Evolutionary conservation across 805 yeast species (phyloP).

Genomic region (Maudiozyma barnettii): DNA sequence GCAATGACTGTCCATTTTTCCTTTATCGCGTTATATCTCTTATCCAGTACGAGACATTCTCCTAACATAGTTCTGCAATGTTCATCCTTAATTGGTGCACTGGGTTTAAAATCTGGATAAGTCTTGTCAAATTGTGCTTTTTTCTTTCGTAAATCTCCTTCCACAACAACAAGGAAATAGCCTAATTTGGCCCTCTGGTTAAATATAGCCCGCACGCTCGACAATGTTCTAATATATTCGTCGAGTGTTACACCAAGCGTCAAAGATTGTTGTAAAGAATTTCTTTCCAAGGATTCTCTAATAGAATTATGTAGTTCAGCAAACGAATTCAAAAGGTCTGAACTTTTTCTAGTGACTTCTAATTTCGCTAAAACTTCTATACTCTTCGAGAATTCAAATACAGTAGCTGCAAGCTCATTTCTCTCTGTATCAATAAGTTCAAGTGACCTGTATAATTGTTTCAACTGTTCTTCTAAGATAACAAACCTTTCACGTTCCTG

Average conservation of each 20-base stretch:
- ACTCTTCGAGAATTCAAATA: constrained; percentile 55
- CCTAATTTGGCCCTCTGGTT: constrained; percentile 59
- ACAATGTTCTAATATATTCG: constrained; percentile 71
- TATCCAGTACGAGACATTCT: constrained; percentile 50
- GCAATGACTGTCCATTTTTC: constrained; percentile 56
- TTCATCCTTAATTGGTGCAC: constrained; percentile 43
- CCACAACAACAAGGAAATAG: constrained; percentile 38
- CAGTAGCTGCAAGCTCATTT: constrained; percentile 55
- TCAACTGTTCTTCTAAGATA: constrained; percentile 62
- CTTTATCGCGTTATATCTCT: constrained; percentile 44
- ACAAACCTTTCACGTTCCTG: constrained; percentile 63
- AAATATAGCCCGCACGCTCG: constrained; percentile 64
- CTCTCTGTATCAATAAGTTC: constrained; percentile 70
- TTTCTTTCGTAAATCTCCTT: constrained; percentile 39
- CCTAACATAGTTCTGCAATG: constrained; percentile 46
- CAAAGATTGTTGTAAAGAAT: constrained; percentile 74
- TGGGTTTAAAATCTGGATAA: constrained; percentile 32
- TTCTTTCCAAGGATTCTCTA: constrained; percentile 64
- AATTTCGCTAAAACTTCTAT: constrained; percentile 56
- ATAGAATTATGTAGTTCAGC: constrained; percentile 63
- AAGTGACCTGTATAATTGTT: constrained; percentile 56
- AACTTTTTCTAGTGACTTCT: constrained; percentile 61
- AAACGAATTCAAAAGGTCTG: constrained; percentile 58
- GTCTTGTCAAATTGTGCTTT: constrained; percentile 38
- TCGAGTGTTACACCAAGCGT: constrained; percentile 82